phyloP scores from a whole-genome alignment of 2,329 filamentous ascomycete genomes.

The Cercospora sojina region DNA sequence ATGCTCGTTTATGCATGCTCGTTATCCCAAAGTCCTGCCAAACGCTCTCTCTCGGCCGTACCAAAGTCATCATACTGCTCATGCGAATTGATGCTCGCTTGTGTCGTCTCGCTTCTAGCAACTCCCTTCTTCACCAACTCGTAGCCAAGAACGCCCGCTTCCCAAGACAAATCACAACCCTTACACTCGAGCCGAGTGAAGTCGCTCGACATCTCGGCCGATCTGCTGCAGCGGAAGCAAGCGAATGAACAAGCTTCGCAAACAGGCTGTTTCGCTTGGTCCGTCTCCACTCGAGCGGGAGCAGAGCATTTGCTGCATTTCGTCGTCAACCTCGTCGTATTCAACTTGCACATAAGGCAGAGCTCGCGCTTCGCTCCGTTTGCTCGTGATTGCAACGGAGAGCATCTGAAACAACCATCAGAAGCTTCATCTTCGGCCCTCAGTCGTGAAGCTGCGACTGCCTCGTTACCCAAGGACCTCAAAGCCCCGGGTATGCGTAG shows the following conservation, averaged over 20 bases:
- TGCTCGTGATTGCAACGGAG: not conserved
- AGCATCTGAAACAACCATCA: conserved; percentile 10
- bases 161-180: conserved; percentile 40
- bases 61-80: conserved; percentile 20
- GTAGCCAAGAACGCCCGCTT: conserved; percentile 43
- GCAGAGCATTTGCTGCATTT: conserved; percentile 19
- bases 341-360: conserved; percentile 20
- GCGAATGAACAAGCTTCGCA: conserved; percentile 47
- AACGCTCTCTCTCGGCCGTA: conserved; percentile 20
- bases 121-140: conserved; percentile 26
- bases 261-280: conserved; percentile 18
- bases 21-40: conserved; percentile 18
- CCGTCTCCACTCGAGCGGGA: conserved; percentile 20
- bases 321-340: conserved; percentile 17
- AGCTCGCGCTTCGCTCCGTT: conserved; percentile 7
- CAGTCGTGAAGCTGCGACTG: not conserved
- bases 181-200: conserved; percentile 33
- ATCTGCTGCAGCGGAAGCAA: conserved; percentile 44
- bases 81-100: not conserved
- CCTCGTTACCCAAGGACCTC: conserved; percentile 16
- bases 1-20: not conserved
- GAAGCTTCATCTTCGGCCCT: conserved; percentile 5
- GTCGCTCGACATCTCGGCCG: conserved; percentile 25
- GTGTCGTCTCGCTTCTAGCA: not conserved
- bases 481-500: conserved; percentile 46